Evolutionary conservation across 2,329 filamentous ascomycete genomes (phyloP).

Genomic region (Claviceps sorghi): DNA sequence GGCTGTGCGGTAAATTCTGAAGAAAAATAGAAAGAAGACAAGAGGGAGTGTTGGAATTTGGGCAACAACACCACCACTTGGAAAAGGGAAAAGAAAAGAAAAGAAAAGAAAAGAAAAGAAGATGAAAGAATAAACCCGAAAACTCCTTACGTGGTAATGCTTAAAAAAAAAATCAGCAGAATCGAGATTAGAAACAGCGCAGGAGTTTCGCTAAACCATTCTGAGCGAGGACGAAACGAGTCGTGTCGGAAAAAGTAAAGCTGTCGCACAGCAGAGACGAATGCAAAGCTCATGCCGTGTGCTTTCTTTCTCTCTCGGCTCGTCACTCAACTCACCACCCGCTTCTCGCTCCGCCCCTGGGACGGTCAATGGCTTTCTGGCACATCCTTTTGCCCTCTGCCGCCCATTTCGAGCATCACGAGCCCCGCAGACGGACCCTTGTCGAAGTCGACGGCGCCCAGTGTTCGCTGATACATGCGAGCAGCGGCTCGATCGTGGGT

Average conservation of each 20-base stretch:
- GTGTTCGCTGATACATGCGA: conserved; percentile 31
- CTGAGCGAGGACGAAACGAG: neutral
- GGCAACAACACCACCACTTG: neutral
- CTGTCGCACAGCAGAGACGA: neutral
- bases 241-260: neutral
- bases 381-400: conserved; percentile 20
- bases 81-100: neutral
- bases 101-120: neutral
- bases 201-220: no score
- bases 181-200: no score
- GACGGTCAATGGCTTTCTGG: conserved; percentile 16
- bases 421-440: conserved; percentile 26
- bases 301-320: neutral
- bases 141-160: no score
- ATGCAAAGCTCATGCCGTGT: neutral
- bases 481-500: conserved; percentile 26
- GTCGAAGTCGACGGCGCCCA: conserved; percentile 30
- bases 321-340: no score
- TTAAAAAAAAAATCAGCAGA: no score
- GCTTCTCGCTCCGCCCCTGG: neutral
- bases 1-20: conserved; percentile 6
- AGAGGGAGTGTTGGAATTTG: neutral
- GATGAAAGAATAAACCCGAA: neutral
- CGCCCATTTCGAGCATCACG: conserved; percentile 27
- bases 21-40: neutral